Evolutionary conservation across 495 filamentous ascomycete genomes (phyloP).

Genomic region (Mytilinidion resinicola): DNA sequence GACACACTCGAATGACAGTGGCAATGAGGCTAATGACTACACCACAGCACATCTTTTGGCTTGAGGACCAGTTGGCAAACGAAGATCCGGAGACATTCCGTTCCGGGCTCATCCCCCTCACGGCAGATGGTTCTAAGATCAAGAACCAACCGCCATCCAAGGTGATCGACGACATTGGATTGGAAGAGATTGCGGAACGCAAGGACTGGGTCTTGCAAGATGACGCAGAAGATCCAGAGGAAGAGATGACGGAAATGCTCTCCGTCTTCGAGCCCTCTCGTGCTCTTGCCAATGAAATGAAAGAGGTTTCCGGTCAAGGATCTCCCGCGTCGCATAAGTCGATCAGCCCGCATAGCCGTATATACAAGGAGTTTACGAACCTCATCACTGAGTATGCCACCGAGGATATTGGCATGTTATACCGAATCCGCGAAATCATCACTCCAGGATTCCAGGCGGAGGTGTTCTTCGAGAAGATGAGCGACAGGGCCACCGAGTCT

Average conservation of each 20-base stretch:
- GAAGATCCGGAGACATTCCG: slow-evolving; percentile 2
- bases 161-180: slow-evolving; percentile 9
- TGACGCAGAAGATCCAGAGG: slow-evolving; percentile 13
- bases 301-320: background rate
- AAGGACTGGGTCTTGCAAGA: slow-evolving; percentile 16
- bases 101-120: slow-evolving; percentile 4
- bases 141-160: slow-evolving; percentile 9
- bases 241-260: slow-evolving; percentile 20
- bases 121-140: slow-evolving; percentile 18
- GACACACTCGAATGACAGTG: no score
- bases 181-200: slow-evolving; percentile 12
- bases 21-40: no score
- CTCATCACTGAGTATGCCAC: slow-evolving; percentile 14
- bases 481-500: slow-evolving; percentile 10
- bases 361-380: slow-evolving; percentile 17
- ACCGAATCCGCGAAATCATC: slow-evolving; percentile 11
- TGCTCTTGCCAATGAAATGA: slow-evolving; percentile 20
- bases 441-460: slow-evolving; percentile 17
- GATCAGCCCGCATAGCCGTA: slow-evolving; percentile 1
- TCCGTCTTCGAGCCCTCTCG: slow-evolving; percentile 30
- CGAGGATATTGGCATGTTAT: slow-evolving; percentile 14
- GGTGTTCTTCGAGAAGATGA: slow-evolving; percentile 26
- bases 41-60: slow-evolving; percentile 27
- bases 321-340: background rate
- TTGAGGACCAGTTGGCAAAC: slow-evolving; percentile 16